Evolutionary conservation across 805 yeast species (phyloP), one percentile per base, ranked within the genome.

Genomic region (Zygosaccharomyces gambellarensis): DNA sequence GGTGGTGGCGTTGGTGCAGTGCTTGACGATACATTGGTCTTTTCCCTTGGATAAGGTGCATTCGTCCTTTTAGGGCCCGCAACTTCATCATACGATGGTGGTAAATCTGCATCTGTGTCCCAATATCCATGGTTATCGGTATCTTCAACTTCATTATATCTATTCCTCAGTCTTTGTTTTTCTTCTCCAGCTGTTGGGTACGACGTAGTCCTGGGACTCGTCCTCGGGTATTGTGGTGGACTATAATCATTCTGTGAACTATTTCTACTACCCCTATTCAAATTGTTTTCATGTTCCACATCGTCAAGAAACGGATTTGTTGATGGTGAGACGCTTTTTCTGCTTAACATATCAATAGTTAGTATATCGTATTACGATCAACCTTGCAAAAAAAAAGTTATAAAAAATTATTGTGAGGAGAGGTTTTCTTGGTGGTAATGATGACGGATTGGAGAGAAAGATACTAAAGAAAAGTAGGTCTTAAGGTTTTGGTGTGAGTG

Each of bases 71-170:
- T 73, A 14, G 70, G 64, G n/a, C 81, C 81, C 2, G 87, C 82
- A 19, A 76, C 85, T 56, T 83, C 90, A 55, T 82, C 87, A 60
- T 84, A 83, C 0, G 88, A 73, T 6, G 90, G 89, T 5, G 88
- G 87, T 5, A 76, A 65, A 36, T 65, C 67, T 39, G 47, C 36
- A 36, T 25, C 29, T 28, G 34, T 29, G 27, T 29, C 39, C 27
- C 41, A 45, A 10, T 28, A 29, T 28, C 32, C 28, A 19, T 31
- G 39, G 48, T 58, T 52, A 36, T 58, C 53, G 41, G 50, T 43
- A 28, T 46, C 39, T 51, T 64, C 55, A 60, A 48, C 52, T 53
- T 67, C 56, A 61, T 61, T 45, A 47, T 68, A 66, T 48, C 66
- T 56, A 54, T 63, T 53, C 58, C 69, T 65, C 43, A 64, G 39